Base-by-base conservation (phyloP, 2,329 filamentous ascomycete genomes). In the Ceratocystis alfenasii region DNA sequence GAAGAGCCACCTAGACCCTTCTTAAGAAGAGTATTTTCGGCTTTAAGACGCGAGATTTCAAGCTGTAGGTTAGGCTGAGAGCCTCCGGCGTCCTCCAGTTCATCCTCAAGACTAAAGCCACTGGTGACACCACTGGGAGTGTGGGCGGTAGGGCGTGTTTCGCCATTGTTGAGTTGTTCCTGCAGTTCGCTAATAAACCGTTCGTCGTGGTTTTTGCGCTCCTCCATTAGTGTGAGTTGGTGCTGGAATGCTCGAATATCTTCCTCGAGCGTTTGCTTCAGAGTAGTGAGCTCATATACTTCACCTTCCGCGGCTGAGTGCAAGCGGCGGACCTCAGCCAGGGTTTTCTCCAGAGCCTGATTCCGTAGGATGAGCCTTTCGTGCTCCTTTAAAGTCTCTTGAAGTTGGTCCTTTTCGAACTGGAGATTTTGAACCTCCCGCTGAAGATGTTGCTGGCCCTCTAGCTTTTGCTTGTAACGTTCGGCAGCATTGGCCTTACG, bases 401-500 rank as follows among this genome's bases (percentile, higher is more conserved):
- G 76, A 63, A 83, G 73, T 68, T 83, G 79, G 44, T 80, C 78
- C 68, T 81, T 78, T 70, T 83, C 81, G 67, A 80, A 81, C 66
- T 81, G 78, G 5, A 86, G 75, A 44, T 79, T 78, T 64, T 80
- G 77, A 61, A 84, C 79, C 69, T 86, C 82, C 65, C 78, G 79
- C 67, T 82, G 81, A 44, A 84, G 74, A 20, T 78, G 75, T 66
- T 81, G 81, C 69, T 78, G 75, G 15, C 78, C 77, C 71, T 84
- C 82, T 15, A 87, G 77, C 73, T 87, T 86, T 72, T 84, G 82
- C 72, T 83, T 82, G 71, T 83, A 82, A 66, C 84, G 78, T 65
- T 86, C 84, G 6, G 81, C 82, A 65, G 79, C 83, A 69, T 87
- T 87, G 68, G 84, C 83, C 70, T 84, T 85, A 72, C 83, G 84